Percentiles rank a stretch among this genome's conserved stretches.
These are phyloP conservation scores for Starmerella ratchasimensis DNA, from an alignment of 805 yeast species.

Conservation along the genomic window DNA sequence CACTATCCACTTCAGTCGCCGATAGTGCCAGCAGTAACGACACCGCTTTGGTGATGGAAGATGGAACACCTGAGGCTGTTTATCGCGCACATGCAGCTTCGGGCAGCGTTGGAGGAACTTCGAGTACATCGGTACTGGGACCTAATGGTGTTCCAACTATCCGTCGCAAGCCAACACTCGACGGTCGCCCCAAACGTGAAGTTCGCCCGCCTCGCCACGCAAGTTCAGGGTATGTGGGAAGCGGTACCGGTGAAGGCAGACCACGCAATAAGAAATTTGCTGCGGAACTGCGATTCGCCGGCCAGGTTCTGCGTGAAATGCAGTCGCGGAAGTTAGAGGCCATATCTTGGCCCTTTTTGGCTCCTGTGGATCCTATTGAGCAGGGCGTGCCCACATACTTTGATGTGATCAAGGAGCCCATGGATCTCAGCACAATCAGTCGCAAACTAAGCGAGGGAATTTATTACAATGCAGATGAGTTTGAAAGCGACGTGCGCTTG, in stretches of 20 bases:
- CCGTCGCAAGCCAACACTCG: conserved; percentile 55
- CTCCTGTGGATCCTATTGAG: conserved; percentile 92
- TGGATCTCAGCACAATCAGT: conserved; percentile 83
- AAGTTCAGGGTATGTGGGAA: conserved; percentile 53
- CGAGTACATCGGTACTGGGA: conserved; percentile 15
- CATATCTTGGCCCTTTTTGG: conserved; percentile 78
- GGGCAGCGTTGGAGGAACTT: conserved; percentile 3
- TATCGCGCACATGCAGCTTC: background rate
- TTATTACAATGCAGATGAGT: conserved; percentile 78
- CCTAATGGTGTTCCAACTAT: conserved; percentile 42
- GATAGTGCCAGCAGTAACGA: too few relatives aligned
- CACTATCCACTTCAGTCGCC: conserved; percentile 15
- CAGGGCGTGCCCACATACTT: conserved; percentile 81
- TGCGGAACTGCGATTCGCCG: conserved; percentile 77
- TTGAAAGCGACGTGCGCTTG: conserved; percentile 67
- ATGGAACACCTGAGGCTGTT: background rate
- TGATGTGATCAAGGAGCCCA: conserved; percentile 78
- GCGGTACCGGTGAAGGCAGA: conserved; percentile 34
- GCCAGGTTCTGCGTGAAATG: conserved; percentile 68
- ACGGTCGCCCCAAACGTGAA: conserved; percentile 85
- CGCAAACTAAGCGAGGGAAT: conserved; percentile 71
- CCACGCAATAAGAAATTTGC: conserved; percentile 80
- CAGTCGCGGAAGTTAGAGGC: conserved; percentile 69
- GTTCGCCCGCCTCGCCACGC: conserved; percentile 95
- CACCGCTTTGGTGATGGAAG: too few relatives aligned